Percentiles rank a stretch among this genome's conserved stretches.
Evolutionary conservation across 2,329 filamentous ascomycete species (phyloP).

Genomic region (Fusarium nurragi): DNA sequence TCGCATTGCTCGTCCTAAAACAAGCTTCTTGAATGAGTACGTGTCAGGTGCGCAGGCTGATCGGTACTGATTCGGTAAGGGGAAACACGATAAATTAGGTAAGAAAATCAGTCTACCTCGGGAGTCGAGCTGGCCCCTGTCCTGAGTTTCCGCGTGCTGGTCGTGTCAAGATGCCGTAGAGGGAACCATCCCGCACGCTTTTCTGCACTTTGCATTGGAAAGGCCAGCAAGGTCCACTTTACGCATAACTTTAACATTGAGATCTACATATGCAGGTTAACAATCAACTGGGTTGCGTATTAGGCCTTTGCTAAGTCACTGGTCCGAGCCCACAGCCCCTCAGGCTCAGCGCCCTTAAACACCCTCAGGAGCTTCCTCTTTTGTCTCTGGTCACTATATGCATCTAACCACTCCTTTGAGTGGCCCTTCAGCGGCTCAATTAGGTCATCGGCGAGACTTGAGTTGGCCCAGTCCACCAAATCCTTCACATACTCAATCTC

Average conservation of each 20-base stretch:
- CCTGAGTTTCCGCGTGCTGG: background rate
- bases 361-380: slow-evolving; percentile 22
- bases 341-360: slow-evolving; percentile 15
- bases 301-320: slow-evolving; percentile 8
- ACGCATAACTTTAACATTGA: no score
- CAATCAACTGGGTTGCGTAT: no score
- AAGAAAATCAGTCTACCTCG: background rate
- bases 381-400: slow-evolving; percentile 21
- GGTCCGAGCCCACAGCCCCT: slow-evolving; percentile 22
- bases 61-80: slow-evolving; percentile 3
- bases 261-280: no score
- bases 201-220: no score
- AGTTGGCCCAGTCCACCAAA: slow-evolving; percentile 38
- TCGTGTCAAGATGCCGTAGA: background rate
- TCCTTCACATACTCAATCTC: slow-evolving; percentile 41
- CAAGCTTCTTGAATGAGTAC: background rate
- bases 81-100: background rate
- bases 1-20: background rate
- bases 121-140: background rate
- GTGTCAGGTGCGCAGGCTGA: slow-evolving; percentile 17
- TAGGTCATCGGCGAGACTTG: background rate
- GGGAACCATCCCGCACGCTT: no score
- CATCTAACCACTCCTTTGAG: slow-evolving; percentile 29
- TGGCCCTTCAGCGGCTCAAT: slow-evolving; percentile 22
- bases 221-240: no score